Percentiles rank a stretch among this genome's conserved stretches.
Conservation (phyloP, 371 early-diverging fungal species). For the Apophysomyces ossiformis region DNA sequence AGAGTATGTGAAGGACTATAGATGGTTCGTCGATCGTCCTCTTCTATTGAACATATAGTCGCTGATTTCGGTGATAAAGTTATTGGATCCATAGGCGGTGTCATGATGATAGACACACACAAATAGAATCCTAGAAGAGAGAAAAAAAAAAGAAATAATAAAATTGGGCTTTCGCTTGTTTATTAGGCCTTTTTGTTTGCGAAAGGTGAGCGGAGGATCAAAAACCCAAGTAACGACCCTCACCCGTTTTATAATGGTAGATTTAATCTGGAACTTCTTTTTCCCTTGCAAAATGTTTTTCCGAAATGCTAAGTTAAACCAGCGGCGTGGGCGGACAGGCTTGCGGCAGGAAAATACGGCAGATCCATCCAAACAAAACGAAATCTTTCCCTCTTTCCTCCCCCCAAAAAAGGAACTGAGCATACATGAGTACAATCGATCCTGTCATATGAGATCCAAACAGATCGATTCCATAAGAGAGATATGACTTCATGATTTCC, state of each 20-base stretch:
- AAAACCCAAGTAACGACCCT: no score
- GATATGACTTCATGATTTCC: no score
- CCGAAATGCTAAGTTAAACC: background rate
- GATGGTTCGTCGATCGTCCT: background rate
- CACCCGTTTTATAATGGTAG: background rate
- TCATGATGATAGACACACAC: background rate
- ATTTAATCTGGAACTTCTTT: background rate
- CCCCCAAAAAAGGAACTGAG: no score
- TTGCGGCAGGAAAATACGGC: no score
- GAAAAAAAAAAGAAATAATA: background rate
- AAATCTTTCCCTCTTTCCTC: no score
- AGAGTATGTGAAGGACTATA: background rate
- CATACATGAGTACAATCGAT: no score
- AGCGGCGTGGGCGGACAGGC: no score
- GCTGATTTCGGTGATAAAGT: background rate
- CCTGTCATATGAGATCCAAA: no score
- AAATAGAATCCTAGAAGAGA: background rate
- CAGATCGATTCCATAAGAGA: no score
- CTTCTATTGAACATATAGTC: background rate
- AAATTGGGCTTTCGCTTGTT: background rate
- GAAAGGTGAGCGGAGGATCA: no score
- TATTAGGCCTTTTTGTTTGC: no score
- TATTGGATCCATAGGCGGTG: background rate
- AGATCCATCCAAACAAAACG: no score
- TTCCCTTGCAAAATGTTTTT: constrained; percentile 9